Conservation (phyloP, 2,329 filamentous ascomycete genomes). For the Hysterium pulicare region DNA sequence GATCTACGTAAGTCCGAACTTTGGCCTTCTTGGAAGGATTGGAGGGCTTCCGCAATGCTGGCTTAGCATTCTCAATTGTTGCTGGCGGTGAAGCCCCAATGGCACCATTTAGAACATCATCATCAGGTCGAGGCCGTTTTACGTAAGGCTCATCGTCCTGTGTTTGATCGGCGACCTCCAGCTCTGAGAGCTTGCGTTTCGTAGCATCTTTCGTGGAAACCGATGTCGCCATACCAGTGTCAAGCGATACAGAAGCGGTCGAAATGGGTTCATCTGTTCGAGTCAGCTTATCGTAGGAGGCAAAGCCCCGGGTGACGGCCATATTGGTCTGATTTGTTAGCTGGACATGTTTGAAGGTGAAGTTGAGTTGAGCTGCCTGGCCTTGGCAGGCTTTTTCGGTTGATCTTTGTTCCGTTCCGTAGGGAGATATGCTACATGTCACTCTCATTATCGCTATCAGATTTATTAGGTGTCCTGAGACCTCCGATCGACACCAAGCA, state of each 20-base stretch:
- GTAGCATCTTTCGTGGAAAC: constrained; percentile 4
- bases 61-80: background rate
- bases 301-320: constrained; percentile 29
- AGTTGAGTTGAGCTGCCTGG: too few relatives aligned
- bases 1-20: constrained; percentile 1
- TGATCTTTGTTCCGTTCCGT: too few relatives aligned
- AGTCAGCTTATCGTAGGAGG: constrained; percentile 34
- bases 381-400: too few relatives aligned
- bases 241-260: constrained; percentile 4
- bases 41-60: background rate
- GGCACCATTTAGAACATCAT: too few relatives aligned
- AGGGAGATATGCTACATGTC: too few relatives aligned
- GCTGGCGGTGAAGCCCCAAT: too few relatives aligned
- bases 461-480: too few relatives aligned
- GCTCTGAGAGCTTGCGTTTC: constrained; percentile 8
- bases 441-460: too few relatives aligned
- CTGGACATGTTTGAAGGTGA: too few relatives aligned
- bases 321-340: too few relatives aligned
- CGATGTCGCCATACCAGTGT: constrained; percentile 9
- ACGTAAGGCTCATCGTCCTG: constrained; percentile 5
- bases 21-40: background rate
- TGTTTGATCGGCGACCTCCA: background rate
- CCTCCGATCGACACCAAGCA: too few relatives aligned
- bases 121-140: constrained; percentile 1
- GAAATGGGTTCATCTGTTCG: constrained; percentile 29